Percentiles rank a stretch among this genome's conserved stretches.
phyloP scores from a whole-genome alignment of 179 eudicot genomes.

The Beta corolliflora region DNA sequence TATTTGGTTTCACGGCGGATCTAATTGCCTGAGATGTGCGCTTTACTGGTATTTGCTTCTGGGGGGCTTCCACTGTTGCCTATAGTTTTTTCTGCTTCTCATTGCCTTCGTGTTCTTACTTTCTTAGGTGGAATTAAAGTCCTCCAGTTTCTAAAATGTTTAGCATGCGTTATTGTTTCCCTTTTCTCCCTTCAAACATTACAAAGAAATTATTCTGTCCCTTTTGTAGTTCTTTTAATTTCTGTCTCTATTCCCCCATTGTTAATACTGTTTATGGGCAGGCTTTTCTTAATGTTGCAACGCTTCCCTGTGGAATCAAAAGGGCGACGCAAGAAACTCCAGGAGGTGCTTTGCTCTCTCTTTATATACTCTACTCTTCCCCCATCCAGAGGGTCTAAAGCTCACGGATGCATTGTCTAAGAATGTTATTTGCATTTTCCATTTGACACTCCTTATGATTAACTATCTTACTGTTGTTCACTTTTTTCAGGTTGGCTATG shows the following conservation, averaged over 20 bases:
- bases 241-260: neutral
- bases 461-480: neutral
- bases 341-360: slow-evolving; percentile 58
- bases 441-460: neutral
- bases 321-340: slow-evolving; percentile 90
- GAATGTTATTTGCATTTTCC: neutral
- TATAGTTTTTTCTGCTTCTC: neutral
- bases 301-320: slow-evolving; percentile 94
- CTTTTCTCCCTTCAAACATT: neutral
- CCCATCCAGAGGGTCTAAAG: too few species aligned
- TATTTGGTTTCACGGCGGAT: neutral
- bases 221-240: neutral
- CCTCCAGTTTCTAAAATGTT: neutral
- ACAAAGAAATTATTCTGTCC: neutral
- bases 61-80: slow-evolving; percentile 7
- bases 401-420: neutral
- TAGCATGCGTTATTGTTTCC: neutral
- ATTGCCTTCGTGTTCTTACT: too few species aligned
- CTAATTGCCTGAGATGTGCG: neutral
- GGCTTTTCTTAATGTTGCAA: slow-evolving; percentile 89
- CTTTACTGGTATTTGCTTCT: neutral
- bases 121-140: neutral
- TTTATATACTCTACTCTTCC: neutral
- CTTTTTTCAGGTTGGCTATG: slow-evolving; percentile 88
- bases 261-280: slow-evolving; percentile 30